phyloP scores from a whole-genome alignment of 805 yeast genomes.

The Starmerella kuoi region DNA sequence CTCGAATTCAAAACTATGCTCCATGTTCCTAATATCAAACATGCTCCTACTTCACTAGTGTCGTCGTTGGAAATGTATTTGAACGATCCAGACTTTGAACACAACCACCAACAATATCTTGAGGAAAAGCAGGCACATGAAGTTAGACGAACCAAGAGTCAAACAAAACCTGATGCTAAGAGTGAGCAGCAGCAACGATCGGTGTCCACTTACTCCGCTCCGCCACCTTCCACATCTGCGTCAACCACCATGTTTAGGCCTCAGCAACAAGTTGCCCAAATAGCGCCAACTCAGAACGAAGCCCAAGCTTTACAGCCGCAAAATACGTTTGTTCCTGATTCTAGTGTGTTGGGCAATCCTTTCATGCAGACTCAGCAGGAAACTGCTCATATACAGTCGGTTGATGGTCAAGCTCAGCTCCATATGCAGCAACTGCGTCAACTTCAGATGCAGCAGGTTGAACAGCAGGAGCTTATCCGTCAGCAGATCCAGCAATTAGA shows the following conservation, averaged over 20 bases:
- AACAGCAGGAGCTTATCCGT: constrained; percentile 22
- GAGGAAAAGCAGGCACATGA: constrained; percentile 45
- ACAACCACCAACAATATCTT: constrained; percentile 63
- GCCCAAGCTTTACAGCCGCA: neutral
- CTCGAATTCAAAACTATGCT: constrained; percentile 75
- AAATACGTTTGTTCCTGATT: neutral
- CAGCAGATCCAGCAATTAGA: constrained; percentile 22
- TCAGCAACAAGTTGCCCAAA: neutral
- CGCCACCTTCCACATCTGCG: neutral
- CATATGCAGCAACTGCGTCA: constrained; percentile 27
- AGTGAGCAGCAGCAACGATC: constrained; percentile 3
- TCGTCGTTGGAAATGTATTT: constrained; percentile 78
- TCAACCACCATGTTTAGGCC: neutral
- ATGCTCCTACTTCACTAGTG: constrained; percentile 90
- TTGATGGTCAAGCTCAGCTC: constrained; percentile 23
- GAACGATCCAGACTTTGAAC: constrained; percentile 73
- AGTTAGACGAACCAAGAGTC: constrained; percentile 14
- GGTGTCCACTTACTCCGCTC: constrained; percentile 4
- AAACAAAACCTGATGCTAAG: neutral
- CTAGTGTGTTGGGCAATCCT: constrained; percentile 10
- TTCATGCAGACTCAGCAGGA: constrained; percentile 20
- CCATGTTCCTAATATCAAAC: constrained; percentile 90
- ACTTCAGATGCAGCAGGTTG: constrained; percentile 23
- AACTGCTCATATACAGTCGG: constrained; percentile 20
- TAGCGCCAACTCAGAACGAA: neutral